phyloP scores from a whole-genome alignment of 2,329 filamentous ascomycete species.

The Tolypocladium paradoxum region DNA sequence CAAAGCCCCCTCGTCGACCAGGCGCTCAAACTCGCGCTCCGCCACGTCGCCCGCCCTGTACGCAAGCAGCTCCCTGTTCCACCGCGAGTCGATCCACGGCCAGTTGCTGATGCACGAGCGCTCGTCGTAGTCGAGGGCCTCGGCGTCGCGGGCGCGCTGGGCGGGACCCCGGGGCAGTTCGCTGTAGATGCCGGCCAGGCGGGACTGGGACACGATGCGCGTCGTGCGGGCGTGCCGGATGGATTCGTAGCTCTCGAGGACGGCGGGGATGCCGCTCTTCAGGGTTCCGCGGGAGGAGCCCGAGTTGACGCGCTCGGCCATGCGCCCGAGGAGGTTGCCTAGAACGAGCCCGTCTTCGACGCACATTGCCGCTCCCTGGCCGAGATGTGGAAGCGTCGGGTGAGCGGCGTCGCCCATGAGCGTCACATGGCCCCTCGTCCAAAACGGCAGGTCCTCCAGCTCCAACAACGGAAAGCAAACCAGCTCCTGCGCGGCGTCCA shows the following conservation, averaged over 20 bases:
- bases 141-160: conserved; percentile 5
- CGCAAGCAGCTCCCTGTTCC: conserved; percentile 4
- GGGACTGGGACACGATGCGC: conserved; percentile 3
- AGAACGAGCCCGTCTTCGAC: conserved; percentile 14
- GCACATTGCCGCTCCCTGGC: conserved; percentile 14
- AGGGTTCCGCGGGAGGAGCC: neutral
- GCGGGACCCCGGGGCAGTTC: conserved; percentile 2
- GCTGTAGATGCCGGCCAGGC: conserved; percentile 1
- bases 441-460: conserved; percentile 3
- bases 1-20: neutral
- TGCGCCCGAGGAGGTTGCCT: conserved; percentile 15
- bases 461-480: conserved; percentile 4
- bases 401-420: conserved; percentile 10
- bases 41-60: conserved; percentile 3
- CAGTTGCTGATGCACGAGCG: conserved; percentile 3
- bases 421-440: conserved; percentile 4
- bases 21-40: conserved; percentile 1
- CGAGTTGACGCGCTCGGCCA: neutral
- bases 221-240: conserved; percentile 4
- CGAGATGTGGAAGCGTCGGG: conserved; percentile 13
- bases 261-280: neutral
- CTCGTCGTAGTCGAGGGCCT: conserved; percentile 2
- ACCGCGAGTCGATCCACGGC: conserved; percentile 7
- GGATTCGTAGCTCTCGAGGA: conserved; percentile 2
- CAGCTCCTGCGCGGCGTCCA: conserved; percentile 2